Conservation (phyloP, 805 yeast species). For the Tetrapisispora taiwanensis region DNA sequence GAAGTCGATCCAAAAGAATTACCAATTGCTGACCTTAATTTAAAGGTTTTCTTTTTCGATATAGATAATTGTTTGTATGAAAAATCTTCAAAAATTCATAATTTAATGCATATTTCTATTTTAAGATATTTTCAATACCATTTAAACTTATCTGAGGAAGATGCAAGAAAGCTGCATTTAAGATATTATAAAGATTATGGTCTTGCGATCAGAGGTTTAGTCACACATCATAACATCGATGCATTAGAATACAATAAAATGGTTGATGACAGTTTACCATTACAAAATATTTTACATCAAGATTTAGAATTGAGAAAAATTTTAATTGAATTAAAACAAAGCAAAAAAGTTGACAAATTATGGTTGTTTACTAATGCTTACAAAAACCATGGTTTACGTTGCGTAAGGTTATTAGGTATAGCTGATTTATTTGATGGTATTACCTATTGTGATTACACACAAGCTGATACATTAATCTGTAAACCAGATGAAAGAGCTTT, state of each 20-base stretch:
- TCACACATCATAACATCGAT: constrained; percentile 53
- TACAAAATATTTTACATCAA: constrained; percentile 66
- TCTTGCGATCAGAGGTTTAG: constrained; percentile 83
- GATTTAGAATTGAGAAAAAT: constrained; percentile 43
- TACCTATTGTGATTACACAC: constrained; percentile 77
- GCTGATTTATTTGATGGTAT: constrained; percentile 94
- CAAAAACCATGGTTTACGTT: constrained; percentile 78
- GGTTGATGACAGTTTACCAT: constrained; percentile 88
- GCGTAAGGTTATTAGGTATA: constrained; percentile 66
- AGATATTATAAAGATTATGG: constrained; percentile 82
- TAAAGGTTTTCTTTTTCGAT: constrained; percentile 65
- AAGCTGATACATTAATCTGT: constrained; percentile 59
- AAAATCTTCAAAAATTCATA: constrained; percentile 66
- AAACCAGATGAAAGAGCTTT: constrained; percentile 78
- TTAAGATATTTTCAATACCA: constrained; percentile 66
- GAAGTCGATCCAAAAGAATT: constrained; percentile 18
- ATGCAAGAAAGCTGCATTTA: constrained; percentile 62
- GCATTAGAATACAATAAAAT: constrained; percentile 79
- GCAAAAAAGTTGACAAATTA: constrained; percentile 53
- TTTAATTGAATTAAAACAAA: constrained; percentile 34
- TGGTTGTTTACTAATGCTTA: constrained; percentile 97
- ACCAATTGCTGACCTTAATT: constrained; percentile 23
- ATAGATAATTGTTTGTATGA: constrained; percentile 87
- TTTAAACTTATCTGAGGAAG: constrained; percentile 53
- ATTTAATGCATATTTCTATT: constrained; percentile 78